These are phyloP conservation scores for Dothistroma pini DNA, from an alignment of 2,329 filamentous ascomycete genomes.

Conservation along the genomic window DNA sequence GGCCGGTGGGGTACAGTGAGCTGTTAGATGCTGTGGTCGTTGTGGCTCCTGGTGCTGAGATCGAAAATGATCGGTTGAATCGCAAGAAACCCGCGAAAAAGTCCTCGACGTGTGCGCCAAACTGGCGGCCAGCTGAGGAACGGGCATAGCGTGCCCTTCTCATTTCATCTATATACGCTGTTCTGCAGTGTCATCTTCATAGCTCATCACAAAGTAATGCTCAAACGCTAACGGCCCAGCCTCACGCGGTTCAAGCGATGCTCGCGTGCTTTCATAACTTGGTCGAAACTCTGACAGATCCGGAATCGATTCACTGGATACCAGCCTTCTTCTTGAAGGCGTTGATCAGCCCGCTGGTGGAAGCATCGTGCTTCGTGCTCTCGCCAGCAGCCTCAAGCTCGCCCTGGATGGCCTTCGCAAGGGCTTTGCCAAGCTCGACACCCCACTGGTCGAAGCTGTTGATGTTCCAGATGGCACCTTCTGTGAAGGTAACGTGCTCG, in stretches of 20 bases:
- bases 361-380: constrained; percentile 73
- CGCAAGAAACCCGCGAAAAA: too few relatives aligned
- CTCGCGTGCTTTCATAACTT: constrained; percentile 2
- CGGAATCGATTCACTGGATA: constrained; percentile 19
- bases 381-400: constrained; percentile 80
- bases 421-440: constrained; percentile 92
- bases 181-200: background rate
- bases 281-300: background rate
- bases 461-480: constrained; percentile 98
- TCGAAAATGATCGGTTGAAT: too few relatives aligned
- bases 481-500: constrained; percentile 96
- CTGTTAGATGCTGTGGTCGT: too few relatives aligned
- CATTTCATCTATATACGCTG: constrained; percentile 3
- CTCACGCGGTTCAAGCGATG: background rate
- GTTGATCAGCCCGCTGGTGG: constrained; percentile 83
- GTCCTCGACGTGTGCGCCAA: too few relatives aligned
- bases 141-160: background rate
- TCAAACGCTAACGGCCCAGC: background rate
- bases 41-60: too few relatives aligned
- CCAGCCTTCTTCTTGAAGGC: constrained; percentile 79
- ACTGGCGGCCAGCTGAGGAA: background rate
- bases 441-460: constrained; percentile 99
- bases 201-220: background rate
- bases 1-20: too few relatives aligned
- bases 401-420: constrained; percentile 66